phyloP scores from a whole-genome alignment of 805 yeast genomes.

The Candida boidinii region DNA sequence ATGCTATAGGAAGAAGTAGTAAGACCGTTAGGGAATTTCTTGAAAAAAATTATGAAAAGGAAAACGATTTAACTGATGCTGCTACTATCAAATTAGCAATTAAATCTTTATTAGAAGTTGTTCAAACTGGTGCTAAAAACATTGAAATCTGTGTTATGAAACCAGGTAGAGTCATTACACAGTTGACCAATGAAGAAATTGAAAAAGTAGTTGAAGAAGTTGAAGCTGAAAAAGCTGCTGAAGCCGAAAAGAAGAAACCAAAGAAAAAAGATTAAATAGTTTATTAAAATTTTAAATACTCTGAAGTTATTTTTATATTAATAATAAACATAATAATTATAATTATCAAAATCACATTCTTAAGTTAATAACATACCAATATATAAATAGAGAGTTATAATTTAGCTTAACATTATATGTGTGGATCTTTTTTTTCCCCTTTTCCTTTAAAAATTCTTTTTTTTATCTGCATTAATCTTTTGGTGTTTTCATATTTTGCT shows the following conservation, averaged over 20 bases:
- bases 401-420: too few species aligned
- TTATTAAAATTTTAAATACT: too few species aligned
- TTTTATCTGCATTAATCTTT: too few species aligned
- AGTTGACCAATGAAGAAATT: conserved; percentile 62
- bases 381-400: too few species aligned
- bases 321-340: too few species aligned
- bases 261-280: conserved; percentile 16
- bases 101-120: conserved; percentile 86
- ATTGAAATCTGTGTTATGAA: conserved; percentile 86
- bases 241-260: conserved; percentile 65
- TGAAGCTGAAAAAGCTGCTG: conserved; percentile 81
- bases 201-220: conserved; percentile 69
- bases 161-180: conserved; percentile 53
- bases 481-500: too few species aligned
- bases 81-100: conserved; percentile 75
- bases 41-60: conserved; percentile 69
- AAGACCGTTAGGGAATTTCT: conserved; percentile 93
- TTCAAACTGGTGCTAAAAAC: conserved; percentile 95
- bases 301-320: too few species aligned
- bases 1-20: conserved; percentile 90
- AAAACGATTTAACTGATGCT: conserved; percentile 52
- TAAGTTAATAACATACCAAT: too few species aligned
- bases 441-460: too few species aligned
- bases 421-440: too few species aligned
- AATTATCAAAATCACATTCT: too few species aligned